Evolutionary conservation across 2,329 filamentous ascomycete species (phyloP).

Genomic region (Claviceps citrina): DNA sequence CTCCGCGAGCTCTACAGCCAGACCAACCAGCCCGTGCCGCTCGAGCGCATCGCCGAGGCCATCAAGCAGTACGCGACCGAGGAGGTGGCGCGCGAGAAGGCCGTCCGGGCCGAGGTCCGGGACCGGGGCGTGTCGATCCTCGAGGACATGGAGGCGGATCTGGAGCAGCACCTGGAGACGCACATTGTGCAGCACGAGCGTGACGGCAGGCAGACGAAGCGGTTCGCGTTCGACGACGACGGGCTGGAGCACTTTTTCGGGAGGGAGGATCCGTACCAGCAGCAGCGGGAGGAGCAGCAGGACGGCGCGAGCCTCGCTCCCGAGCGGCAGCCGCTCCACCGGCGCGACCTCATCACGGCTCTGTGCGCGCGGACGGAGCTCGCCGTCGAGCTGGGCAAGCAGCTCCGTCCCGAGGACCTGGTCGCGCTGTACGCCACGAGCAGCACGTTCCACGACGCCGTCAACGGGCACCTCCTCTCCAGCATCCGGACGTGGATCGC

Average conservation of each 20-base stretch:
- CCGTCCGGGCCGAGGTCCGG: background rate
- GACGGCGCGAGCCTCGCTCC: constrained; percentile 5
- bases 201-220: constrained; percentile 10
- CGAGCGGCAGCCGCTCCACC: constrained; percentile 13
- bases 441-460: constrained; percentile 42
- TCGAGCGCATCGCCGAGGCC: constrained; percentile 9
- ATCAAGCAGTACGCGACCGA: constrained; percentile 10
- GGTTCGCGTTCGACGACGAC: constrained; percentile 16
- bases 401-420: constrained; percentile 40
- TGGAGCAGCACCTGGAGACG: constrained; percentile 5
- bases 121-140: constrained; percentile 6
- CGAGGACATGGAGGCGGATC: constrained; percentile 7
- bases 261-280: constrained; percentile 16
- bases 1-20: constrained; percentile 8
- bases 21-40: constrained; percentile 7
- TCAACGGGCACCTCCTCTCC: constrained; percentile 44
- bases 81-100: constrained; percentile 8
- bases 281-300: background rate
- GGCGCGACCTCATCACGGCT: constrained; percentile 29
- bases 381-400: constrained; percentile 36
- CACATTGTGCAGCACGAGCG: constrained; percentile 6
- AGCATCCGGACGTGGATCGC: constrained; percentile 41
- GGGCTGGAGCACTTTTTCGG: constrained; percentile 16
- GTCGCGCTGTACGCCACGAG: constrained; percentile 50
- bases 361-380: constrained; percentile 35